These are phyloP conservation scores for Rosellinia necatrix DNA, from an alignment of 2,329 filamentous ascomycete genomes.

Conservation along the genomic window DNA sequence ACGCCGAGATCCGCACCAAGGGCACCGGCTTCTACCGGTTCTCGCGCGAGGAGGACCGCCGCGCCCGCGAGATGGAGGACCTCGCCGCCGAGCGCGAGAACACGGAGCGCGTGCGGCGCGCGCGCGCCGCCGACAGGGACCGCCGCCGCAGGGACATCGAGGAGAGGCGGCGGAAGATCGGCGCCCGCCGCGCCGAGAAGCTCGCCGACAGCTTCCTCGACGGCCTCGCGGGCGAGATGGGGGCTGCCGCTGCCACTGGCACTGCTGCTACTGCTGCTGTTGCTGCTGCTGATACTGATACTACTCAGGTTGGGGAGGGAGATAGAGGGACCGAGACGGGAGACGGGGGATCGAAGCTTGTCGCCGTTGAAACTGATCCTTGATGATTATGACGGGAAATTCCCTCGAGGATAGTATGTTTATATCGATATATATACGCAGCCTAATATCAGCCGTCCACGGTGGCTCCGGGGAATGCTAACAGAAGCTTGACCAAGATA, in stretches of 20 bases:
- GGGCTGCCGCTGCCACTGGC: conserved; percentile 10
- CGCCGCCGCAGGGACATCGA: too few species aligned
- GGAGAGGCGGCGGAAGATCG: conserved; percentile 64
- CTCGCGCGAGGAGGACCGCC: conserved; percentile 68
- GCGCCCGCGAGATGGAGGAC: conserved; percentile 73
- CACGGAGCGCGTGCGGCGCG: conserved; percentile 64
- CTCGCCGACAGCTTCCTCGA: conserved; percentile 45
- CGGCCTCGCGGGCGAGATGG: conserved; percentile 41
- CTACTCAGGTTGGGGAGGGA: background rate
- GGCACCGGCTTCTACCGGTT: conserved; percentile 94
- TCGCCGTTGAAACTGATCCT: background rate
- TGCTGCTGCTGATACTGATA: background rate
- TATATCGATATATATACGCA: background rate
- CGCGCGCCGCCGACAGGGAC: conserved; percentile 69
- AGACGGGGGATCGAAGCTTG: background rate
- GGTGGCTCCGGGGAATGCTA: too few species aligned
- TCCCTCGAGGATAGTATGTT: background rate
- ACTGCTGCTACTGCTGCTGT: background rate
- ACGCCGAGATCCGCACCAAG: conserved; percentile 80
- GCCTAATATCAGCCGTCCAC: background rate
- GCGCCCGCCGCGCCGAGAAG: conserved; percentile 52
- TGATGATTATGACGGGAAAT: background rate
- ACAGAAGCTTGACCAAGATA: too few species aligned
- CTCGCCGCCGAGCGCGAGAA: conserved; percentile 70
- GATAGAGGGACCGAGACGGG: background rate